These are phyloP conservation scores for Rhodotorula sp. DNA, from an alignment of 1,284 basidiomycete genomes.

Conservation along the genomic window DNA sequence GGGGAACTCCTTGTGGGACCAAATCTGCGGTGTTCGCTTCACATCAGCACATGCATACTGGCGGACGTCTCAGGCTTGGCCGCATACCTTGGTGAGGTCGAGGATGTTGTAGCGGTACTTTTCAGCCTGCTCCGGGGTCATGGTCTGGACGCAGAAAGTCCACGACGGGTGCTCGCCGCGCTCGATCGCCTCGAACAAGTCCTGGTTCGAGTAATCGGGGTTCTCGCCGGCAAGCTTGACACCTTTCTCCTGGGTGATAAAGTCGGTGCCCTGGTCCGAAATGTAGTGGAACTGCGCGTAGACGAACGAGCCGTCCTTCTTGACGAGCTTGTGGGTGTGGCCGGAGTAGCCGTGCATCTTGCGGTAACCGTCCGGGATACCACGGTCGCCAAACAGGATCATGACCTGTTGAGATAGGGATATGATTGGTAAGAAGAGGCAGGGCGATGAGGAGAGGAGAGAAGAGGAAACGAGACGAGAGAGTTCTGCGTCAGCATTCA, in stretches of 20 bases:
- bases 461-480: too few species aligned
- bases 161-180: conserved; percentile 70
- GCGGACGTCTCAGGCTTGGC: too few species aligned
- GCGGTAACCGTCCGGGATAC: conserved; percentile 80
- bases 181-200: conserved; percentile 77
- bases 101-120: conserved; percentile 81
- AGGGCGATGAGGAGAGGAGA: neutral
- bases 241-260: conserved; percentile 60
- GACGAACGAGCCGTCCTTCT: conserved; percentile 73
- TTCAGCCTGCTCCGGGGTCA: conserved; percentile 80
- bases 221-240: conserved; percentile 65
- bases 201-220: conserved; percentile 75
- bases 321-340: conserved; percentile 87
- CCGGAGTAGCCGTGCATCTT: conserved; percentile 86
- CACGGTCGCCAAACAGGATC: conserved; percentile 80
- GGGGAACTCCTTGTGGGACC: conserved; percentile 70
- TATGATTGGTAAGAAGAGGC: neutral
- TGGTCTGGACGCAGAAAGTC: conserved; percentile 63
- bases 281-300: conserved; percentile 80
- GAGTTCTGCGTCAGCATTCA: too few species aligned
- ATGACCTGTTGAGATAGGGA: neutral
- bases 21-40: too few species aligned
- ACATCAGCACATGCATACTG: too few species aligned
- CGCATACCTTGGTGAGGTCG: conserved; percentile 81
- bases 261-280: conserved; percentile 72